Base-by-base conservation (phyloP, 169 alveolate species). In the Babesia sp. region DNA sequence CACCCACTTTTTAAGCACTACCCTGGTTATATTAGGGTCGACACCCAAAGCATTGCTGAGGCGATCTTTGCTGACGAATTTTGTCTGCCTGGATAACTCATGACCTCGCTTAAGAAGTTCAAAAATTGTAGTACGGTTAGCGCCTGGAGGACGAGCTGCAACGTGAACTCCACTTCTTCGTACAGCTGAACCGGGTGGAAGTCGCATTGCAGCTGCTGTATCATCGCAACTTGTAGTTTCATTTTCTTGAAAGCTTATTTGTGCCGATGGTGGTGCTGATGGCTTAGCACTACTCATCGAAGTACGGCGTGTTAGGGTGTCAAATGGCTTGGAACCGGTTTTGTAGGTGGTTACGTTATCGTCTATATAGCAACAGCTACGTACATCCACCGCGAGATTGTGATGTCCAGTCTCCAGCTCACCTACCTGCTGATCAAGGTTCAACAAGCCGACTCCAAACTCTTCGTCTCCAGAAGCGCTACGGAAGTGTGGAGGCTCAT, bases 401-500 rank as follows among this genome's bases (percentile, higher is more conserved):
- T 64, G 74, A 37, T 64, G 74, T 8, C 74, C 74, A 7, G 74
- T 64, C 26, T 45, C 74, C 2, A 91, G 70, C 61, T 55, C 79
- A 1, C 93, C 94, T 41, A 91, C 85, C 46, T 60, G 66, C 24
- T 89, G 87, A 44, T 90, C 90, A 20, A 85, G 67, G 16, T 85
- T 91, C 20, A 79, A 54, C 24, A 56, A 74, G 31, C 56, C 77
- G 69, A 77, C 79, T 45, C 72, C 77, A 29, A 74, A 33, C 37
- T 74, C 55, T 51, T 90, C 94, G 34, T 61, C 73, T 34, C 50
- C 54, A 28, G 86, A 81, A 31, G 91, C 94, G 9, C 81, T 83
- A 46, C 91, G 78, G 58, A 91, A 91, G 69, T 84, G 89, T 45
- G 73, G 90, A n/a, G 95, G 95, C 66, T 91, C 94, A 59, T 91